phyloP scores from a whole-genome alignment of 306 rosid genomes.

The Luffa aegyptiaca region DNA sequence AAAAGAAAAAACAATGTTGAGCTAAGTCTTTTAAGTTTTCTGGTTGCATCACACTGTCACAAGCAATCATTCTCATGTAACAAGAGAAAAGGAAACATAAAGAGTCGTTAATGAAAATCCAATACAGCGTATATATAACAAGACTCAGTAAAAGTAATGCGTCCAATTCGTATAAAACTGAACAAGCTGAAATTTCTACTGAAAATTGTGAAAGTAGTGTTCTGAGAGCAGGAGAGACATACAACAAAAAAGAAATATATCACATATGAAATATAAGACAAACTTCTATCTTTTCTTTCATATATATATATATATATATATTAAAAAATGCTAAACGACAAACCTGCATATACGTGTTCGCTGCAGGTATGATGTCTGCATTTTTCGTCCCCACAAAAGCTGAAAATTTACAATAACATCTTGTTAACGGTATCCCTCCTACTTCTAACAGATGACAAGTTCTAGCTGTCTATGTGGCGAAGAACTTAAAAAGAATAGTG shows the following conservation, averaged over 20 bases:
- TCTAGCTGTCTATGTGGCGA: slow-evolving; percentile 9
- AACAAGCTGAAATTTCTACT: not conserved
- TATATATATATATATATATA: too few species aligned
- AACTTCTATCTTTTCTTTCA: not conserved
- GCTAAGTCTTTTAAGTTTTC: not conserved
- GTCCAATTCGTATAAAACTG: not conserved
- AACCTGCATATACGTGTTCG: slow-evolving; percentile 84
- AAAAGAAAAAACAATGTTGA: not conserved
- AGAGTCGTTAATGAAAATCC: not conserved
- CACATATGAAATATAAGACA: not conserved
- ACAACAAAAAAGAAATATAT: not conserved
- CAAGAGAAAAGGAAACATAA: not conserved
- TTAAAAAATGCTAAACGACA: not conserved
- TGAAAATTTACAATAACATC: slow-evolving; percentile 30
- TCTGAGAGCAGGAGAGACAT: not conserved
- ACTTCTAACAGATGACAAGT: slow-evolving; percentile 14
- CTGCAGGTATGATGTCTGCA: slow-evolving; percentile 59
- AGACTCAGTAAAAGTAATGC: not conserved
- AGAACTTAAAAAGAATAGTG: not conserved
- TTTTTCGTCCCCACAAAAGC: slow-evolving; percentile 76
- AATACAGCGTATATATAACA: not conserved
- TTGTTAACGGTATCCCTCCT: slow-evolving; percentile 18
- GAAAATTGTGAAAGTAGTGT: not conserved
- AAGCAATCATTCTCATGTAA: not conserved
- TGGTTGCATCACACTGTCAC: not conserved